Conservation (phyloP, 208 protist species). For the Wallacemonas sp. region DNA sequence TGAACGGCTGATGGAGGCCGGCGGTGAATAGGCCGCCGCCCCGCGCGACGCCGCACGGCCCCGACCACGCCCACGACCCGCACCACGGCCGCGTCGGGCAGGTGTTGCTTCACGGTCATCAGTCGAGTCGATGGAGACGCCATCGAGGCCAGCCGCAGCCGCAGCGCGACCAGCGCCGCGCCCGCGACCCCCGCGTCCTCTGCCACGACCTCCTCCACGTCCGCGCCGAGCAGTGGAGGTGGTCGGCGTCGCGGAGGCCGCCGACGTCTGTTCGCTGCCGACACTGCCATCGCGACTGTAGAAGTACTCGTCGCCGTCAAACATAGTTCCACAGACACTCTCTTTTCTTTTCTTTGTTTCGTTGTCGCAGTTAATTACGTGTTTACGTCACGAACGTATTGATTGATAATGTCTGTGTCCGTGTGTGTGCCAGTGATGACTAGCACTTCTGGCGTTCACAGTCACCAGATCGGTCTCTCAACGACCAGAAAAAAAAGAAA, state of each 20-base stretch:
- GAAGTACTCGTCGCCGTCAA: not conserved
- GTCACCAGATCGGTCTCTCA: no score
- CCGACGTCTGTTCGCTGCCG: not conserved
- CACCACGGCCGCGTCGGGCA: not conserved
- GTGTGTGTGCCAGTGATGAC: no score
- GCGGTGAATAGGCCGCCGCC: not conserved
- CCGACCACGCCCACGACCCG: not conserved
- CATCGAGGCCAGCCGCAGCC: not conserved
- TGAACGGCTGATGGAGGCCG: not conserved
- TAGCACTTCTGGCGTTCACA: no score
- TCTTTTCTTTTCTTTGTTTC: slow-evolving; percentile 2
- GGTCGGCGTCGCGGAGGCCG: slow-evolving; percentile 2
- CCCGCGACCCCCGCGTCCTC: slow-evolving; percentile 4
- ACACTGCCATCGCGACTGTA: not conserved
- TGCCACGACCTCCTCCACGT: not conserved
- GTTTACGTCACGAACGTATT: no score
- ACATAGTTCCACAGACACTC: not conserved
- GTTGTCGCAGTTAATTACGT: not conserved
- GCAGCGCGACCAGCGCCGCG: slow-evolving; percentile 7
- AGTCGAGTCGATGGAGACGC: not conserved
- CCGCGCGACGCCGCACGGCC: not conserved
- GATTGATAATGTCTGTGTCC: no score
- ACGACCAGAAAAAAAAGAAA: slow-evolving; percentile 11
- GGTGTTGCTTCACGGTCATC: not conserved
- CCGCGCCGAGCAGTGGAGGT: not conserved